Percentiles rank a stretch among this genome's conserved stretches.
Evolutionary conservation across 2,329 filamentous ascomycete genomes (phyloP).

Genomic region (Fusarium nanum): DNA sequence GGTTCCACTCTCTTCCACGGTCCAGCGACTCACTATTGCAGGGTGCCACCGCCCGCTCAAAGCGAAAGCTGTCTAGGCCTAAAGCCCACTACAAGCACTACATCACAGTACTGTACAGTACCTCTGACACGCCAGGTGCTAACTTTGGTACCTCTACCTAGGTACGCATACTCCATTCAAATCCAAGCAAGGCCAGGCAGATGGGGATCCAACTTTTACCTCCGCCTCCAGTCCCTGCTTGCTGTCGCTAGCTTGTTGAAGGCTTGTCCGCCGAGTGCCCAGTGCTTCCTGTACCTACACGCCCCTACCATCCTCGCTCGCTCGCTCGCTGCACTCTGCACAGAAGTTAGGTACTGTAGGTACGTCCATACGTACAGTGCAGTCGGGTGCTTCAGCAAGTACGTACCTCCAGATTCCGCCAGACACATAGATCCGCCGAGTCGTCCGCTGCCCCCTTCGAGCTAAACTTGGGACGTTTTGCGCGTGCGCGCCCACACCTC

Average conservation of each 20-base stretch:
- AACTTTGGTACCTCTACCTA: background rate
- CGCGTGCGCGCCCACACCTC: slow-evolving; percentile 46
- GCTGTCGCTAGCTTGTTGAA: slow-evolving; percentile 40
- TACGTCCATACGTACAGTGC: slow-evolving; percentile 13
- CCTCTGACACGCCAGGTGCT: slow-evolving; percentile 18
- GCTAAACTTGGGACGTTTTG: slow-evolving; percentile 46
- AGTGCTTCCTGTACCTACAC: slow-evolving; percentile 38
- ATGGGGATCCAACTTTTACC: slow-evolving; percentile 39
- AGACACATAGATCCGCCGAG: slow-evolving; percentile 40
- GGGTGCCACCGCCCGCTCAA: slow-evolving; percentile 11
- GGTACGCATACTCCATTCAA: slow-evolving; percentile 27
- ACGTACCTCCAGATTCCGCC: slow-evolving; percentile 31
- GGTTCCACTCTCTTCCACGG: slow-evolving; percentile 41
- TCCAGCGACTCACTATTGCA: slow-evolving; percentile 32
- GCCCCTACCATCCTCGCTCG: slow-evolving; percentile 18
- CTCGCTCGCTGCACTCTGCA: slow-evolving; percentile 13
- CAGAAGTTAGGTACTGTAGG: background rate
- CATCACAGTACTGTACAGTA: slow-evolving; percentile 17
- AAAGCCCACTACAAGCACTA: slow-evolving; percentile 30
- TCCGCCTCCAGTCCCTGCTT: slow-evolving; percentile 39
- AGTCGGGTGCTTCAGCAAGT: slow-evolving; percentile 4
- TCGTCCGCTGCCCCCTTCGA: slow-evolving; percentile 42
- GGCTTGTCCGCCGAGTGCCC: slow-evolving; percentile 40
- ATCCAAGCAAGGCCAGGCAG: slow-evolving; percentile 15
- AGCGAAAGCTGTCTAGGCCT: slow-evolving; percentile 15